Evolutionary conservation across 192 early-diverging fungal species (phyloP).

Genomic region (Entophlyctis helioformis): DNA sequence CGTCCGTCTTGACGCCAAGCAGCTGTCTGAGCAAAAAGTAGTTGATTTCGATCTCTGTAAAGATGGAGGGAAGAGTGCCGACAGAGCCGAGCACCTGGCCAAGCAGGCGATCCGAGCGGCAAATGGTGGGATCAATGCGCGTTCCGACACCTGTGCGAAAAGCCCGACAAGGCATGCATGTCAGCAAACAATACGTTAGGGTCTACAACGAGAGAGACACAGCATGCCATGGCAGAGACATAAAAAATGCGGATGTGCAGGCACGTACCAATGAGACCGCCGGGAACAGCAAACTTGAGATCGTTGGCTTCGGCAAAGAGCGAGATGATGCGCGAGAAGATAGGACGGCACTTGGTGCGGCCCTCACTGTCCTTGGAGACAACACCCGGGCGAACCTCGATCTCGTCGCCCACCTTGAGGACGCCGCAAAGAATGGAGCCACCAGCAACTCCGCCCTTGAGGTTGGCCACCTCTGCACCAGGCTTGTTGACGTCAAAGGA

Average conservation of each 20-base stretch:
- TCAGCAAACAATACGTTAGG: too few relatives aligned
- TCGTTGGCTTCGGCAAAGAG: conserved; percentile 82
- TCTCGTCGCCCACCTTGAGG: conserved; percentile 78
- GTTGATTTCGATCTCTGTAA: conserved; percentile 91
- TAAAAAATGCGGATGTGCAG: not conserved
- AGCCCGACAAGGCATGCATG: too few relatives aligned
- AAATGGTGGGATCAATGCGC: conserved; percentile 86
- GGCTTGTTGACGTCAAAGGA: conserved; percentile 99
- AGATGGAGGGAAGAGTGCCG: conserved; percentile 86
- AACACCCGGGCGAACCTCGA: conserved; percentile 94
- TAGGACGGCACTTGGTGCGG: conserved; percentile 69
- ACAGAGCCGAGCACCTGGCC: conserved; percentile 89
- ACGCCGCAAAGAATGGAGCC: conserved; percentile 91
- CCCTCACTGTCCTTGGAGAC: conserved; percentile 78
- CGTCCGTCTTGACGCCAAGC: conserved; percentile 92
- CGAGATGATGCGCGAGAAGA: conserved; percentile 79
- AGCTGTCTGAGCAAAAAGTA: conserved; percentile 93
- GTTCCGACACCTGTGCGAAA: conserved; percentile 87
- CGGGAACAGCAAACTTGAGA: conserved; percentile 97
- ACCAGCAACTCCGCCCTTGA: conserved; percentile 97
- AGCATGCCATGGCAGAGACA: too few relatives aligned
- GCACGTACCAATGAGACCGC: conserved; percentile 79
- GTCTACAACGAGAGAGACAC: too few relatives aligned
- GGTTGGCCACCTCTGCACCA: conserved; percentile 79
- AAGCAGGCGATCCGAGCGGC: conserved; percentile 90